Conservation (phyloP, 2,329 filamentous ascomycete genomes). For the Lasiodiplodia hormozganensis region DNA sequence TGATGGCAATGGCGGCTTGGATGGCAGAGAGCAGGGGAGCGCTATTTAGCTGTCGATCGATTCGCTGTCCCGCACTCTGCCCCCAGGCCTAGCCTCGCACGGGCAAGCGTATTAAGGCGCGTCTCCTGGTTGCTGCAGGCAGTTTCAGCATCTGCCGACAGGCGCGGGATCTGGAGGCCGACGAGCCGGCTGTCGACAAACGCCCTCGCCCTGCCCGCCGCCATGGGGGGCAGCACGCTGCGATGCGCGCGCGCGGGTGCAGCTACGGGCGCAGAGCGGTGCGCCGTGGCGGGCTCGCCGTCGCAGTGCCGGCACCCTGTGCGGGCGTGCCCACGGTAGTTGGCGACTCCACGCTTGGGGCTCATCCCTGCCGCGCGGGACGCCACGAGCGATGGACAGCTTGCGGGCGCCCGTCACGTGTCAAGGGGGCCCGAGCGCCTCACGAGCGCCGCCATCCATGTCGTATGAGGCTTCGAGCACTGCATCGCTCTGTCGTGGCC, state of each 20-base stretch:
- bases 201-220: not conserved
- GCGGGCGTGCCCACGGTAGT: not conserved
- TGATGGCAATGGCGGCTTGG: not conserved
- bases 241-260: not conserved
- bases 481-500: conserved; percentile 9
- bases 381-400: conserved; percentile 9
- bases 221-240: not conserved
- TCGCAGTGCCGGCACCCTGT: not conserved
- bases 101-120: conserved; percentile 16
- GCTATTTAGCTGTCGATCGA: conserved; percentile 20
- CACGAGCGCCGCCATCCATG: conserved; percentile 8
- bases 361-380: not conserved
- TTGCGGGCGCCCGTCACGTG: not conserved
- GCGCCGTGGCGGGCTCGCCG: not conserved
- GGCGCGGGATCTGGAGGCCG: conserved; percentile 16
- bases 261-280: not conserved
- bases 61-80: conserved; percentile 23
- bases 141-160: conserved; percentile 24
- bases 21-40: conserved; percentile 5
- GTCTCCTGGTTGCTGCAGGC: conserved; percentile 18
- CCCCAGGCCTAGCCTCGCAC: conserved; percentile 15
- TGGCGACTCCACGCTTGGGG: not conserved
- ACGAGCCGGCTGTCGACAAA: not conserved
- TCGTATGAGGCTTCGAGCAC: conserved; percentile 17
- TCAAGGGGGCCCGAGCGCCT: not conserved